A percentile compares a stretch with the other conserved stretches of the same genome.
Evolutionary conservation across 176 grass and related monocot genomes (phyloP).

Genomic region (Eragrostis curvula): DNA sequence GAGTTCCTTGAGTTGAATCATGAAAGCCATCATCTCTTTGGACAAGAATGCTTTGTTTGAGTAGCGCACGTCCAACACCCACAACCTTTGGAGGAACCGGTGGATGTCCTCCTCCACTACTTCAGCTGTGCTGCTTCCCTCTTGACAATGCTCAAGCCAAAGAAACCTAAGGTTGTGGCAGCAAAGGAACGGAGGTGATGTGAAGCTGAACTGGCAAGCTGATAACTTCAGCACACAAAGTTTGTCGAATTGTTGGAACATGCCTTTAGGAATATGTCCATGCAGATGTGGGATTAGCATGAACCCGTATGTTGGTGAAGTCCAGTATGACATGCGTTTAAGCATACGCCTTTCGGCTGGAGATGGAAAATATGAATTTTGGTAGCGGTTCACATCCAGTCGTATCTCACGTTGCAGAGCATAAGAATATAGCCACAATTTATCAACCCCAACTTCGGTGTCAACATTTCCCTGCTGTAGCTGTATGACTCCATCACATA

Average conservation of each 20-base stretch:
- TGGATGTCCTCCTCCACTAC: not conserved
- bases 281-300: not conserved
- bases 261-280: not conserved
- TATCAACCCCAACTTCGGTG: not conserved
- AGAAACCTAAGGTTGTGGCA: constrained; percentile 39
- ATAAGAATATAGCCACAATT: not conserved
- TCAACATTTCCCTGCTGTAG: not conserved
- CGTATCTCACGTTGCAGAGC: not conserved
- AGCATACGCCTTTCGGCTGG: not conserved
- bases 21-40: not conserved
- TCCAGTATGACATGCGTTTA: not conserved
- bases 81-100: not conserved
- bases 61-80: not conserved
- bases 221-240: constrained; percentile 26
- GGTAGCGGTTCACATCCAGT: not conserved
- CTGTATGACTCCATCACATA: constrained; percentile 28
- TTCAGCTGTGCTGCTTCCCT: not conserved
- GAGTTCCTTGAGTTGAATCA: constrained; percentile 15
- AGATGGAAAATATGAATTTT: not conserved
- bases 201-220: not conserved
- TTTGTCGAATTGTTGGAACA: constrained; percentile 9
- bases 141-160: constrained; percentile 24
- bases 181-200: constrained; percentile 19
- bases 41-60: not conserved
- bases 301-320: not conserved